Conservation (phyloP, 176 grass and related monocot species). For the Echinochloa phyllopogon region DNA sequence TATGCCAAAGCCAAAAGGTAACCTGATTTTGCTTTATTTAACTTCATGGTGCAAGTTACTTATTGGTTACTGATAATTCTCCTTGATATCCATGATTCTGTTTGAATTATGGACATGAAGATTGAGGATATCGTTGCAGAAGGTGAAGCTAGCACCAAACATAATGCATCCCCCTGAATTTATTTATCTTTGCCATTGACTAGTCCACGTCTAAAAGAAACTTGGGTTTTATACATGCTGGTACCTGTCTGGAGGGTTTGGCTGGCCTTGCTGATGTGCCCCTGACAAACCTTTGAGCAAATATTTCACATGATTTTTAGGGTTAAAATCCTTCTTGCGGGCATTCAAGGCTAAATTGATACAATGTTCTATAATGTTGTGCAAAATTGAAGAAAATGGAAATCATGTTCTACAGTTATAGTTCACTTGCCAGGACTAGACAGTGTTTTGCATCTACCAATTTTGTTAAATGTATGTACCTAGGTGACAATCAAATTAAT, state of each 20-base stretch:
- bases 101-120: background rate
- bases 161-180: background rate
- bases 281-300: background rate
- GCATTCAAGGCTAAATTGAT: background rate
- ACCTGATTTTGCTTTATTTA: conserved; percentile 43
- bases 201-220: conserved; percentile 2
- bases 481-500: background rate
- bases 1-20: conserved; percentile 91
- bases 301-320: background rate
- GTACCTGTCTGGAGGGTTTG: background rate
- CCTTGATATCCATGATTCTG: background rate
- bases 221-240: background rate
- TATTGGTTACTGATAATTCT: background rate
- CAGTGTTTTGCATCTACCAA: background rate
- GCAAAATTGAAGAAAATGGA: background rate
- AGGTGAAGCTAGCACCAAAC: background rate
- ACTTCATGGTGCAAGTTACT: background rate
- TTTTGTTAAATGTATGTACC: background rate
- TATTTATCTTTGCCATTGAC: background rate
- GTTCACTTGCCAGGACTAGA: background rate
- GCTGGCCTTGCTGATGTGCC: background rate
- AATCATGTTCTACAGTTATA: background rate
- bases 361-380: background rate
- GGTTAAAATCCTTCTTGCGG: background rate
- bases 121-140: background rate